These are phyloP conservation scores for Kalmusia sp. DNA, from an alignment of 2,329 filamentous ascomycete genomes.

Conservation along the genomic window DNA sequence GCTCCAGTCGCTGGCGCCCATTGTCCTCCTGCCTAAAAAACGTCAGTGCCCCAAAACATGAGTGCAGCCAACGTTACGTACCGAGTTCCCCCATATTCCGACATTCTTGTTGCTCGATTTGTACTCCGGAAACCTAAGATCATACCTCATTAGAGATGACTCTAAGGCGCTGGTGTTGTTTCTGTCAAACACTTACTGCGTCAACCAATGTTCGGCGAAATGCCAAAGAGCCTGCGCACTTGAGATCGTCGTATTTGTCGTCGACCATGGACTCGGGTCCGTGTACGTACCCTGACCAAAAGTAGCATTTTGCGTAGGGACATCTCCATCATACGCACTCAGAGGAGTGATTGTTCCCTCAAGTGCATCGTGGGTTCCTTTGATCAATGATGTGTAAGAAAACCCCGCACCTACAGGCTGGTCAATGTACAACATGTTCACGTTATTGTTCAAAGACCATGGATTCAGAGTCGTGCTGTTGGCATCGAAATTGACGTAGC, in stretches of 20 bases:
- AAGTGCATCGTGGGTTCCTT: background rate
- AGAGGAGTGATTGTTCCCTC: background rate
- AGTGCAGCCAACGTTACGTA: background rate
- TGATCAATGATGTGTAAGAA: slow-evolving; percentile 12
- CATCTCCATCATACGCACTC: background rate
- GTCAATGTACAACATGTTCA: slow-evolving; percentile 20
- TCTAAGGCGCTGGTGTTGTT: too few relatives aligned
- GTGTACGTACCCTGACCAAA: background rate
- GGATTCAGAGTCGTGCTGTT: slow-evolving; percentile 26
- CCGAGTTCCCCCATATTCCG: background rate
- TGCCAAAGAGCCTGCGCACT: slow-evolving; percentile 18
- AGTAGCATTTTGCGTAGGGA: background rate
- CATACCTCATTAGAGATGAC: too few relatives aligned
- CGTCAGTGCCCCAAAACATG: background rate
- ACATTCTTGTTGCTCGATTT: slow-evolving; percentile 9
- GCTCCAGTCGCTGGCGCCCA: background rate
- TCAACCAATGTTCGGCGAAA: slow-evolving; percentile 25
- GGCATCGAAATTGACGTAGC: slow-evolving; percentile 45
- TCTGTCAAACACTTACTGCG: slow-evolving; percentile 24
- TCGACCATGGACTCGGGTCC: background rate
- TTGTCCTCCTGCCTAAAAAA: background rate
- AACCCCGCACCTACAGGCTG: slow-evolving; percentile 17
- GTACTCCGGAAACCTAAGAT: slow-evolving; percentile 50
- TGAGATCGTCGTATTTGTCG: background rate
- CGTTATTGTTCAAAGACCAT: slow-evolving; percentile 22